Percentiles rank a stretch among this genome's conserved stretches.
Evolutionary conservation across 83 land plant species (phyloP).

Genomic region (Picea mariana): DNA sequence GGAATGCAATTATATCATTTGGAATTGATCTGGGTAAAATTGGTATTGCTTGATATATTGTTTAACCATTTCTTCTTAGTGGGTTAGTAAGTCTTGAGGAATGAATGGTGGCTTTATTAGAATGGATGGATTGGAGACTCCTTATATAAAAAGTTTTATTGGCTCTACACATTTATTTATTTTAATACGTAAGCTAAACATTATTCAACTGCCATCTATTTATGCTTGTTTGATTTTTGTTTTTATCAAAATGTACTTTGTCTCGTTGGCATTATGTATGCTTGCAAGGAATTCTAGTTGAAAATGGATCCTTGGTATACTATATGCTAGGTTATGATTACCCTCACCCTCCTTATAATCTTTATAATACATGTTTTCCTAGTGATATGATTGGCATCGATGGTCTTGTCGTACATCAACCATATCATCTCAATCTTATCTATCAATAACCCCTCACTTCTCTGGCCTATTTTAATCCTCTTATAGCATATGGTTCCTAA

Average conservation of each 20-base stretch:
- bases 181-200: too few species aligned
- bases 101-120: conserved; percentile 22
- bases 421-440: conserved; percentile 23
- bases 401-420: conserved; percentile 31
- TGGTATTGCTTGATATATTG: background rate
- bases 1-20: too few species aligned
- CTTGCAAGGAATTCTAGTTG: conserved; percentile 34
- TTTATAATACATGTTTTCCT: conserved; percentile 29
- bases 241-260: background rate
- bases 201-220: too few species aligned
- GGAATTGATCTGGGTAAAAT: background rate
- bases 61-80: background rate
- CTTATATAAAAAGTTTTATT: conserved; percentile 30
- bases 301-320: conserved; percentile 41
- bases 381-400: conserved; percentile 34
- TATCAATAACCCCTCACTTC: conserved; percentile 25
- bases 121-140: conserved; percentile 31
- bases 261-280: background rate
- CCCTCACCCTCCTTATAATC: conserved; percentile 24
- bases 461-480: conserved; percentile 19
- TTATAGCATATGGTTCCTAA: conserved; percentile 27
- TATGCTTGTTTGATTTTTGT: background rate
- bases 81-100: conserved; percentile 31
- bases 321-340: conserved; percentile 26
- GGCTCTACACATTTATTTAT: too few species aligned